phyloP scores from a whole-genome alignment of 331 rosid species.

The Telfairia occidentalis region DNA sequence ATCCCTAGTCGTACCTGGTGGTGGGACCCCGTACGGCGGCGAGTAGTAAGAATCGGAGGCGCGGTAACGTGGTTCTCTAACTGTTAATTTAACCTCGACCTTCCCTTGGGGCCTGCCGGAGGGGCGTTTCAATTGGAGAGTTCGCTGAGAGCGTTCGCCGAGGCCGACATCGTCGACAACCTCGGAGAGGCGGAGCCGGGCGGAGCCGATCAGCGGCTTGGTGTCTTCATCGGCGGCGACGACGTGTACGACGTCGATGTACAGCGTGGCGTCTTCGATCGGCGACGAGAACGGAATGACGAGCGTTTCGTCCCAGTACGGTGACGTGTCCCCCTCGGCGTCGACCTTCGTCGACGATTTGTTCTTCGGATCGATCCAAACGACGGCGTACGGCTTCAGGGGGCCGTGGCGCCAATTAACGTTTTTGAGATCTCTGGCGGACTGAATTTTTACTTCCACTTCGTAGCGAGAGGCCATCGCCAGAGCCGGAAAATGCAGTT shows the following conservation, averaged over 20 bases:
- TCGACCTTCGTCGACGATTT: conserved; percentile 41
- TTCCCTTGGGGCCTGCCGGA: conserved; percentile 78
- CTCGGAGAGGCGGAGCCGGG: conserved; percentile 37
- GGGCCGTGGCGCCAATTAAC: conserved; percentile 77
- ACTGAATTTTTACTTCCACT: conserved; percentile 38
- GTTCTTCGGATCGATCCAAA: conserved; percentile 55
- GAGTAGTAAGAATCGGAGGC: conserved; percentile 28
- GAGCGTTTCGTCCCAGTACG: conserved; percentile 58
- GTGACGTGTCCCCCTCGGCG: conserved; percentile 42
- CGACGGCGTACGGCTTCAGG: conserved; percentile 61
- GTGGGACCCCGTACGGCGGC: conserved; percentile 43
- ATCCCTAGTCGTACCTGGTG: conserved; percentile 24
- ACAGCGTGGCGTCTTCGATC: conserved; percentile 37
- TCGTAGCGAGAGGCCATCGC: conserved; percentile 55
- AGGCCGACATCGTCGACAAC: conserved; percentile 36
- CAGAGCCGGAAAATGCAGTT: neutral
- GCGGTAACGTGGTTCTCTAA: conserved; percentile 30
- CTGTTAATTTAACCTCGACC: conserved; percentile 33
- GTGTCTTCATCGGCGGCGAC: conserved; percentile 36
- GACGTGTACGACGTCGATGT: conserved; percentile 61
- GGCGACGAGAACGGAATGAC: conserved; percentile 34
- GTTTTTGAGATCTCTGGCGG: conserved; percentile 61
- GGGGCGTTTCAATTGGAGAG: conserved; percentile 50
- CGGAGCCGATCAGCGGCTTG: conserved; percentile 65
- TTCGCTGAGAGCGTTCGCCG: conserved; percentile 26